phyloP scores from a whole-genome alignment of 225 moss, liverwort and hornwort species.

The Neckera pumila region DNA sequence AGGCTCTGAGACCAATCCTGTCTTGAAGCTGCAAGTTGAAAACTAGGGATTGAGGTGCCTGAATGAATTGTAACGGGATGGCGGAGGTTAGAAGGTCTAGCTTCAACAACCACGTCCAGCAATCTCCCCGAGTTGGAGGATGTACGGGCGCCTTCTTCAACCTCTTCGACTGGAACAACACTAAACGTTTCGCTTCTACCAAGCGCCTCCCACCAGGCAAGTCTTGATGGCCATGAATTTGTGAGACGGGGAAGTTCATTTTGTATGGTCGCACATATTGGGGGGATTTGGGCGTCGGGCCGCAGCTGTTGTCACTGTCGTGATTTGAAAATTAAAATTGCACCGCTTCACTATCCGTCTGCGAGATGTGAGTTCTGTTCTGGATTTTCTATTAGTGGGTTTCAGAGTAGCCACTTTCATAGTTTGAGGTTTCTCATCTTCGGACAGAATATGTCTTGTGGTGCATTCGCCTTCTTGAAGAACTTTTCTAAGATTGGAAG shows the following conservation, averaged over 20 bases:
- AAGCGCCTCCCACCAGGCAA: conserved; percentile 80
- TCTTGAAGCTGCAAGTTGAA: not conserved
- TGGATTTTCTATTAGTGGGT: not conserved
- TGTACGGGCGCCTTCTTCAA: conserved; percentile 40
- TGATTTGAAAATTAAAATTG: not conserved
- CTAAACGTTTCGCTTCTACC: conserved; percentile 56
- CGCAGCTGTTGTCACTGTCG: not conserved
- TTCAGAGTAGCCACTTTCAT: not conserved
- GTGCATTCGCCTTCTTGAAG: not conserved
- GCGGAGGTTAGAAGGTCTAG: conserved; percentile 10
- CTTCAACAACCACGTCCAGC: conserved; percentile 21
- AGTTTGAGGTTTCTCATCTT: not conserved
- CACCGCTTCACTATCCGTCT: not conserved
- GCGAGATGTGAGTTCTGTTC: not conserved
- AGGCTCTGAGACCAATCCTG: not conserved
- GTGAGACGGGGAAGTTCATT: not conserved
- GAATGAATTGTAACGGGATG: not conserved
- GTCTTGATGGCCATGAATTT: not conserved
- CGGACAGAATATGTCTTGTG: not conserved
- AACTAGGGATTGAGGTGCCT: not conserved
- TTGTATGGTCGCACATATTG: not conserved
- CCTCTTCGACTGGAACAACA: conserved; percentile 63
- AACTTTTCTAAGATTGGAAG: not conserved
- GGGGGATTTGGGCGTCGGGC: not conserved
- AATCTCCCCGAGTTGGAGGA: conserved; percentile 38